Evolutionary conservation across 345 rosid genomes (phyloP), one percentile per base, ranked within the genome.

Genomic region (Brassica incana): DNA sequence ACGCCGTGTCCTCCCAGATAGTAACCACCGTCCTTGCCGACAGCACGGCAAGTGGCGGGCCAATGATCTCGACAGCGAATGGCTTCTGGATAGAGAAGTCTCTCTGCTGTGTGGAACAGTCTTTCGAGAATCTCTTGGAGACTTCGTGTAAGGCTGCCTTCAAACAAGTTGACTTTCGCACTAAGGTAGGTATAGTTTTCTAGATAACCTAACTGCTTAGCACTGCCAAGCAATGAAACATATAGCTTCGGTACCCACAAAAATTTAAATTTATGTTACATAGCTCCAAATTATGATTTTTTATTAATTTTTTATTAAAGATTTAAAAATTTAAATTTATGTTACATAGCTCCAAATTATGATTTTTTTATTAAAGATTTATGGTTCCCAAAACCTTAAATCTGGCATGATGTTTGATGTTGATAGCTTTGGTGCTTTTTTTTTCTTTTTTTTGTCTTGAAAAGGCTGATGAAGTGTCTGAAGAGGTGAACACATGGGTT

Each of bases 401-500:
- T 38, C 45, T 9, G 14, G 50, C 50, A 9, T 43, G 50, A 45
- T 45, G 52, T 45, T 45, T 45, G 61, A 18, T 18, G 27, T 56
- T 58, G 62, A 54, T 15, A 54, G 8, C 23, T 54, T 54, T 50
- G 4, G 56, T 48, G 15, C 0, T 12, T 48, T 12, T 48, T 3
- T 48, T 48, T 45, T 45, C 1, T 48, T 52, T 4, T 48, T 48
- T 48, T 48, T 5, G 16, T 48, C 56, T 48, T 48, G 14, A 48
- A 48, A 48, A 58, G 62, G 9, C 94, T 73, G 85, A 58, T 54
- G 88, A 90, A 80, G 96, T 83, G 64, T 16, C 66, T 16, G 43
- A 52, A 58, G 87, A 86, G 78, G 92, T 92, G 40, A 91, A 89
- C 27, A 54, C 85, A 7, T 91, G 92, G 96, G 89, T 88, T 54